Evolutionary conservation across 1,284 basidiomycete genomes (phyloP), one percentile per base, ranked within the genome.

Genomic region (Abortiporus biennis): DNA sequence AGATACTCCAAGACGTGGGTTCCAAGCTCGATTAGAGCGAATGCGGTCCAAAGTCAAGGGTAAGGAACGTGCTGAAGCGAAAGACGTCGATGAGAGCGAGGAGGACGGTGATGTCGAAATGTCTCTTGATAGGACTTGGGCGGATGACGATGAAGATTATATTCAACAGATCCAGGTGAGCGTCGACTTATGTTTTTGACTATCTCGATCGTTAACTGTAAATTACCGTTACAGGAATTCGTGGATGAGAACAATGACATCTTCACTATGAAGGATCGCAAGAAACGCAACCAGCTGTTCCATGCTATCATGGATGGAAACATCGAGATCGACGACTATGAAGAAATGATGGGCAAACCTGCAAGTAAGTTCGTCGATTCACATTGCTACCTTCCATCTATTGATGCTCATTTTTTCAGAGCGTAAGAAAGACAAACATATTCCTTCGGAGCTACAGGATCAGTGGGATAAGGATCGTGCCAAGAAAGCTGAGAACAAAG

Each of bases 391-490:
- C 3, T 32, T 19, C 17, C 15, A 5, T 4, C 13, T 21, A 24
- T 12, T 12, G 13, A 29, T 31, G 41, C 21, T 37, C 21, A 1
- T 8, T 32, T n/a, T 29, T 35, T 20, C 48, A 81, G 76, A 68
- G 45, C 66, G 68, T 36, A 72, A 69, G 47, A 84, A 84, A 55
- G 71, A 78, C 42, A 80, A 78, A 46, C 51, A 63, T 41, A 62
- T 92, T 38, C 78, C 86, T 0, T 58, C 67, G 1, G 74, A 83
- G 6, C 70, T 96, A 1, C 73, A 73, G 46, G 74, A 65, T 0
- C 85, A 84, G 49, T 95, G 91, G 91, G 75, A 80, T 46, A 74
- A 74, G 40, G 92, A 95, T 56, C 83, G 90, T 1, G 65, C 69
- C 41, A 85, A 81, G 64, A 96, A 95, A 62, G 89, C 89, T 0